phyloP scores from a whole-genome alignment of 106 monocot genomes.

The Acanthochlamys bracteata region DNA sequence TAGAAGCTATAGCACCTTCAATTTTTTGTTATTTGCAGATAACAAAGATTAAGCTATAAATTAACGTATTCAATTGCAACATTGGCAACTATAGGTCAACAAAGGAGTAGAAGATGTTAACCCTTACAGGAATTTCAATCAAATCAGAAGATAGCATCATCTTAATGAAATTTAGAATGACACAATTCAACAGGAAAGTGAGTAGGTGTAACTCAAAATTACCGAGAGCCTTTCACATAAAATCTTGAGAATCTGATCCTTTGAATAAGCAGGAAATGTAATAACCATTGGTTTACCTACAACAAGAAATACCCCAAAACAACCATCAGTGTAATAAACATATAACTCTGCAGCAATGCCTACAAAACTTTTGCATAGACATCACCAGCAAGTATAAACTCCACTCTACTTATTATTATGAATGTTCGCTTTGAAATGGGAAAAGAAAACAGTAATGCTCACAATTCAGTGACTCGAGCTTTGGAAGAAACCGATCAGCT shows the following conservation, averaged over 20 bases:
- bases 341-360: background rate
- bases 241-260: conserved; percentile 82
- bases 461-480: conserved; percentile 92
- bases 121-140: background rate
- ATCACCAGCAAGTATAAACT: too few relatives aligned
- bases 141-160: background rate
- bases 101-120: too few relatives aligned
- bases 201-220: conserved; percentile 4
- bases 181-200: background rate
- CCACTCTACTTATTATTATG: background rate
- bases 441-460: conserved; percentile 12
- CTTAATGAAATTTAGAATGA: background rate
- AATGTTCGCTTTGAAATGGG: background rate
- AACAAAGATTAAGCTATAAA: too few relatives aligned
- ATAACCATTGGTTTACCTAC: conserved; percentile 70
- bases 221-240: conserved; percentile 81
- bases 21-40: background rate
- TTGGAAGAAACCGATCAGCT: conserved; percentile 92
- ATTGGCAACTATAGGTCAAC: too few relatives aligned
- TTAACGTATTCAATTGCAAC: too few relatives aligned
- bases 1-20: background rate
- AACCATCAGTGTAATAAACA: background rate
- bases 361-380: background rate
- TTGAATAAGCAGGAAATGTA: conserved; percentile 75
- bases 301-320: conserved; percentile 2